Base-by-base conservation (phyloP, 139 green algal species). In the Pseudopediastrum boryanum region DNA sequence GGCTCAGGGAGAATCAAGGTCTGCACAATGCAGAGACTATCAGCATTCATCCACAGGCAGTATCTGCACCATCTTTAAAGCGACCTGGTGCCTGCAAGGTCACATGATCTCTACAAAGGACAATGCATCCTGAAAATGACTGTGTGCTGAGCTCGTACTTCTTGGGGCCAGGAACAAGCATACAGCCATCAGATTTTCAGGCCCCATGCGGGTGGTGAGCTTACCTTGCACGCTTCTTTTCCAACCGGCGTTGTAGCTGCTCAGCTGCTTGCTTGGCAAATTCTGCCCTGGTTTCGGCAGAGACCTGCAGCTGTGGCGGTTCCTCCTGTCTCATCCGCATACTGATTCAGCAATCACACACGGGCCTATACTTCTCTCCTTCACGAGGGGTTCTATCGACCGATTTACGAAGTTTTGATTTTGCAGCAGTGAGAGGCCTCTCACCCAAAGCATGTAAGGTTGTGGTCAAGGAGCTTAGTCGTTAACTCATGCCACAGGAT, bases 141-240 rank as follows among this genome's bases (percentile, higher is more conserved):
- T 38, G 62, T 70, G 62, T 13, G 46, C 16, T 21, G 35, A 13
- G 61, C 31, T 33, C 9, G 35, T 69, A 33, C 43, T 27, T 19
- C 0, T 43, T 12, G 27, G 50, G 25, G 50, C 61, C 61, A 6
- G 25, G 46, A n/a, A 19, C 25, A 29, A 19, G 8, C 43, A 41
- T 27, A 36, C 61, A 70, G 16, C 10, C 46, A 12, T 70, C 16
- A 41, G 31, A 42, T 50, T 35, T 66, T 19, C 56, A 12, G 56
- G 29, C 13, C 3, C 12, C 56, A 66, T 27, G 12, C 35, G 19
- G 56, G 12, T 52, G 38, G 12, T 72, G 64, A 35, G 19, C 66
- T 61, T 36, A 78, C 71, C 5, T 65, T 5, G 54, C 54, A 25
- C 69, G 51, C 54, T 78, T 78, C 54, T 70, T 58, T 39, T 78